These are phyloP conservation scores for Naganishia randhawae DNA, from an alignment of 768 basidiomycete genomes.

Conservation along the genomic window DNA sequence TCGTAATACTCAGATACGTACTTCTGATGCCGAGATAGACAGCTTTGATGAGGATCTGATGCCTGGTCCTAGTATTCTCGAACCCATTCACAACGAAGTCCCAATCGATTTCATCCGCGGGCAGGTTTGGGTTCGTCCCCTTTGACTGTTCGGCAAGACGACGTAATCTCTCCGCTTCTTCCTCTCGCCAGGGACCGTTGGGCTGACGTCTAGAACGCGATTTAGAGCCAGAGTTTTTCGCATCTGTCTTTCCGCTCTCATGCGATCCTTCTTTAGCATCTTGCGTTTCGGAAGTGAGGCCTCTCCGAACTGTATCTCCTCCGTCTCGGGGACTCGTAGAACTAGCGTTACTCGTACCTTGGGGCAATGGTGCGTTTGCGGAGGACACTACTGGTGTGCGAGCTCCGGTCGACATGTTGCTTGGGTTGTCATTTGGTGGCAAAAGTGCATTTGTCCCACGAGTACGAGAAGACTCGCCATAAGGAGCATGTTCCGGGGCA, in stretches of 20 bases:
- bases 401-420: conserved; percentile 4
- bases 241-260: conserved; percentile 1
- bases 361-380: background rate
- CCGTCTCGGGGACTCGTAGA: conserved; percentile 10
- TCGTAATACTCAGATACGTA: background rate
- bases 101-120: conserved; percentile 35
- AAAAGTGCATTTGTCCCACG: background rate
- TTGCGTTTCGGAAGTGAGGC: background rate
- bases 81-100: conserved; percentile 34
- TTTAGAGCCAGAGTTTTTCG: background rate
- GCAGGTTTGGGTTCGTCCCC: conserved; percentile 23
- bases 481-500: background rate
- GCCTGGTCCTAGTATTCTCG: conserved; percentile 35
- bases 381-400: background rate
- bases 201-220: conserved; percentile 19
- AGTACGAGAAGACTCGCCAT: background rate
- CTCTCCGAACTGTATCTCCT: background rate
- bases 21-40: conserved; percentile 35
- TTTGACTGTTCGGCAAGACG: conserved; percentile 23
- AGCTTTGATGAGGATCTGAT: conserved; percentile 41
- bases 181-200: conserved; percentile 25
- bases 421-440: background rate
- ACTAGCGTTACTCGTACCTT: background rate
- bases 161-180: conserved; percentile 20
- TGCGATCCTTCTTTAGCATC: conserved; percentile 16